These are phyloP conservation scores for Dactylellina drechsleri DNA, from an alignment of 2,329 filamentous ascomycete genomes.

Conservation along the genomic window DNA sequence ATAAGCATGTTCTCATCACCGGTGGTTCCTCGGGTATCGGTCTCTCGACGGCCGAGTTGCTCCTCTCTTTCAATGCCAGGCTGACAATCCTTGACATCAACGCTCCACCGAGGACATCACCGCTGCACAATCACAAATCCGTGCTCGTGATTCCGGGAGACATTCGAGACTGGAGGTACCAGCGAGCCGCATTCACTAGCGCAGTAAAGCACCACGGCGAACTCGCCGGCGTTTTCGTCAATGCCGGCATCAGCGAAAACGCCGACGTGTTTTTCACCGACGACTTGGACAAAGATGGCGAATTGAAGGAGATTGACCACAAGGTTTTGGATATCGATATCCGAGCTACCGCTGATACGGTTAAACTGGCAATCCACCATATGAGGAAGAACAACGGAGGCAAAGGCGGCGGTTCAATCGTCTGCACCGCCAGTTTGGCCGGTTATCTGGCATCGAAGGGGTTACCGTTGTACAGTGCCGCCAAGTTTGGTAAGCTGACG, in stretches of 20 bases:
- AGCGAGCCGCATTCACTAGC: constrained; percentile 64
- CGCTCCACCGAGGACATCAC: constrained; percentile 60
- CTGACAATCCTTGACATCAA: constrained; percentile 63
- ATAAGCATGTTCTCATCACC: constrained; percentile 52
- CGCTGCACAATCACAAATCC: constrained; percentile 56
- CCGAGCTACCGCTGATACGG: constrained; percentile 64
- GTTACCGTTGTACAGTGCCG: constrained; percentile 65
- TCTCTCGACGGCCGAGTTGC: constrained; percentile 61
- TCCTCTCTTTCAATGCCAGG: constrained; percentile 62
- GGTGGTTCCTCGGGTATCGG: constrained; percentile 54
- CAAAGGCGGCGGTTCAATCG: constrained; percentile 63
- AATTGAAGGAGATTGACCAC: constrained; percentile 64
- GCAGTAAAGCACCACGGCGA: constrained; percentile 63
- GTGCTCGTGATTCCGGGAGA: constrained; percentile 63
- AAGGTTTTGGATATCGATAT: constrained; percentile 65
- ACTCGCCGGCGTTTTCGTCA: constrained; percentile 66
- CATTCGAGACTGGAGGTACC: constrained; percentile 64
- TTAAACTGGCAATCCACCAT: constrained; percentile 66
- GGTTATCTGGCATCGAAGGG: constrained; percentile 66
- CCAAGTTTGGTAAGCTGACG: constrained; percentile 64
- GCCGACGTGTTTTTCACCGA: constrained; percentile 66
- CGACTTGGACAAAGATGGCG: constrained; percentile 62
- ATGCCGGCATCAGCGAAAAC: constrained; percentile 66
- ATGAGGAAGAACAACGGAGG: constrained; percentile 62
- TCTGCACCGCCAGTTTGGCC: constrained; percentile 65